Evolutionary conservation across 2,329 filamentous ascomycete genomes (phyloP).

Genomic region (Aspergillus sp.): DNA sequence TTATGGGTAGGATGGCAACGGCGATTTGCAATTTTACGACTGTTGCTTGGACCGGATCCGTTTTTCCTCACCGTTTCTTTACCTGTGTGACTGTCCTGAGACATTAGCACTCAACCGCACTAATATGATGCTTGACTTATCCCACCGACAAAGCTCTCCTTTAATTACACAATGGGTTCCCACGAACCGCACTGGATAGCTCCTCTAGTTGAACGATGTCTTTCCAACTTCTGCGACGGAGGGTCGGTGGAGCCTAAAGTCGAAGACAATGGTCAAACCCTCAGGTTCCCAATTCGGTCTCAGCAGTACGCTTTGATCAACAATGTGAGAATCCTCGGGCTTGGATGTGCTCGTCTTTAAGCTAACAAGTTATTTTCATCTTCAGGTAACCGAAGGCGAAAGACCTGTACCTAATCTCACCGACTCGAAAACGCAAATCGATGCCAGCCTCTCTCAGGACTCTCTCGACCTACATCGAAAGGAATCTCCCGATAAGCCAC

Average conservation of each 20-base stretch:
- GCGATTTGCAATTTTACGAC: background rate
- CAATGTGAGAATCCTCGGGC: slow-evolving; percentile 22
- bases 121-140: background rate
- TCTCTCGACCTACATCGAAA: slow-evolving; percentile 22
- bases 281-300: slow-evolving; percentile 25
- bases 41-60: background rate
- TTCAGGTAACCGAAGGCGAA: slow-evolving; percentile 25
- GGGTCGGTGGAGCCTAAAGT: slow-evolving; percentile 12
- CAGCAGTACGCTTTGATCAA: slow-evolving; percentile 24
- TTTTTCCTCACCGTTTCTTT: background rate
- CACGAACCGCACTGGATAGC: slow-evolving; percentile 21
- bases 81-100: background rate
- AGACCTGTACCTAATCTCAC: slow-evolving; percentile 26
- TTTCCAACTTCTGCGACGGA: slow-evolving; percentile 18
- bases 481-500: slow-evolving; percentile 13
- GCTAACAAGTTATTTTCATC: slow-evolving; percentile 1
- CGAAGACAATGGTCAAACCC: slow-evolving; percentile 33
- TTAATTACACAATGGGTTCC: slow-evolving; percentile 22
- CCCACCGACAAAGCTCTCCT: background rate
- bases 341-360: background rate
- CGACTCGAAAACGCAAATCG: slow-evolving; percentile 33
- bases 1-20: too few relatives aligned
- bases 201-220: slow-evolving; percentile 20
- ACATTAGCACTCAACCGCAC: background rate
- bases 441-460: slow-evolving; percentile 27